Evolutionary conservation across 352 stramenopile species (phyloP), one percentile per base, ranked within the genome.

Genomic region (Phytopythium delawarense): DNA sequence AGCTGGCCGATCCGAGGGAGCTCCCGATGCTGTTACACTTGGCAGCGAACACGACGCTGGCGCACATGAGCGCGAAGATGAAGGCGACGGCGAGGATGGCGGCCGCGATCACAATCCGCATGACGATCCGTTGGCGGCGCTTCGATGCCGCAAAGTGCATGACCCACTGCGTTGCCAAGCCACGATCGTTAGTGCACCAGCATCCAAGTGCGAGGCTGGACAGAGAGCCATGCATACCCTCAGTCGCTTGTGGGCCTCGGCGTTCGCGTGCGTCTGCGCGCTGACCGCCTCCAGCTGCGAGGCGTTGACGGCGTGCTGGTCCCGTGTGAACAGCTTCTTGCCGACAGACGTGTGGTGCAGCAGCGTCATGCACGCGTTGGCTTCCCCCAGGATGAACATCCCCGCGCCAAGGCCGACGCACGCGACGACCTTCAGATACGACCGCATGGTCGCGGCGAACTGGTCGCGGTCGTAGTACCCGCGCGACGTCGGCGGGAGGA

Each of bases 21-120:
- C 75, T 86, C 57, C 78, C 75, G 30, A 91, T 87, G 23, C 72
- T 83, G 63, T 72, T 79, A 68, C 84, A 90, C 61, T 93, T 88
- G 15, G 78, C 72, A 13, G 80, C 66, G 40, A 93, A 87, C 23
- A 89, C 74, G 11, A 91, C 78, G 53, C 84, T 93, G 39, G 79
- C 67, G 49, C 70, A 75, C 69, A 84, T 78, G 23, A 84, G 64
- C 0, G 70, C 76, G 39, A 84, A 70, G 37, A 93, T 79, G 48
- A 91, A 79, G 18, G 70, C 62, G 23, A 91, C 66, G 2, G 66
- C 74, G 3, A 90, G 52, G 12, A 81, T 46, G 46, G 84, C 76
- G 4, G 87, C 30, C 23, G 81, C 63, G 21, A 76, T 66, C 1
- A 72, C 66, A 20, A 91, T 42, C 30, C 78, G 76, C 81, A 93